Percentiles rank a stretch among this genome's conserved stretches.
Conservation (phyloP, 2,329 filamentous ascomycete species). For the Colletotrichum lini region DNA sequence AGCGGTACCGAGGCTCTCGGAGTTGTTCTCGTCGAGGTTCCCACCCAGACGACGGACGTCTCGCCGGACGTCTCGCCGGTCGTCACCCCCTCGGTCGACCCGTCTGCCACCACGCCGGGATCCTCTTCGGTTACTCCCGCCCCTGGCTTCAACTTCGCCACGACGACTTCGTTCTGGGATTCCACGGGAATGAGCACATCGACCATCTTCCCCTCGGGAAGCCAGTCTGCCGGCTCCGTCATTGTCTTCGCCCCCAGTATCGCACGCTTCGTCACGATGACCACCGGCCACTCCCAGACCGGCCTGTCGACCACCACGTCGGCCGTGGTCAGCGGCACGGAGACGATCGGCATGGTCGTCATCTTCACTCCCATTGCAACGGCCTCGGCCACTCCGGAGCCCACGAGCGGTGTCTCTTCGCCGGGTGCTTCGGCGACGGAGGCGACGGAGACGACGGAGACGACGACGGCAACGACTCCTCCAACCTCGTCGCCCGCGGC, state of each 20-base stretch:
- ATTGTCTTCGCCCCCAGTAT: slow-evolving; percentile 10
- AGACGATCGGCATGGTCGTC: slow-evolving; percentile 24
- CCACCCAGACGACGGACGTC: not conserved
- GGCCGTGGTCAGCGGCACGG: slow-evolving; percentile 16
- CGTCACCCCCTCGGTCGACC: not conserved
- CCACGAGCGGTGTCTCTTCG: not conserved
- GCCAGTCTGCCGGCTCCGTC: slow-evolving; percentile 5
- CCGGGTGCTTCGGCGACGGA: not conserved
- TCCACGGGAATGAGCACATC: slow-evolving; percentile 19
- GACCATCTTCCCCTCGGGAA: slow-evolving; percentile 20
- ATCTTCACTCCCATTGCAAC: slow-evolving; percentile 4
- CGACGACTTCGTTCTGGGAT: slow-evolving; percentile 14
- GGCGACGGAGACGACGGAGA: too few species aligned
- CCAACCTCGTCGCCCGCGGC: not conserved
- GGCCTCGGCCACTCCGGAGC: not conserved
- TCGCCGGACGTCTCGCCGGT: not conserved
- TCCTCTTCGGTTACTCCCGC: not conserved
- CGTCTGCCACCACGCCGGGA: not conserved
- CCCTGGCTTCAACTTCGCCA: slow-evolving; percentile 6
- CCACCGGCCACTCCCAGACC: not conserved
- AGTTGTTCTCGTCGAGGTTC: not conserved
- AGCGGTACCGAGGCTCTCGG: slow-evolving; percentile 2
- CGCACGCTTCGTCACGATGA: slow-evolving; percentile 6
- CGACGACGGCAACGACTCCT: not conserved
- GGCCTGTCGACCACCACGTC: slow-evolving; percentile 15